phyloP scores from a whole-genome alignment of 345 rosid genomes.

The Psidium guajava region DNA sequence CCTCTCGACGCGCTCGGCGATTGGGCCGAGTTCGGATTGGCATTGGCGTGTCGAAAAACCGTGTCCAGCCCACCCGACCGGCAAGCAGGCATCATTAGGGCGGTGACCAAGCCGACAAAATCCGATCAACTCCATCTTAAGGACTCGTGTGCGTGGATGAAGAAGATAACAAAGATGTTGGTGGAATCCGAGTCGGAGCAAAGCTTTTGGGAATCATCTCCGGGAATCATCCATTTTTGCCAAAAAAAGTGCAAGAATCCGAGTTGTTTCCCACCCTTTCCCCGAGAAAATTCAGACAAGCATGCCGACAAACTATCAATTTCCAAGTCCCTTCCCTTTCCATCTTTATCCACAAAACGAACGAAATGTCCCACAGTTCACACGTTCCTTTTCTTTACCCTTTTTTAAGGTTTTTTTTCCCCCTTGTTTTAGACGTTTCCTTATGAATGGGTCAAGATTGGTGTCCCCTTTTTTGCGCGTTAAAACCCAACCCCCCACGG shows the following conservation, averaged over 20 bases:
- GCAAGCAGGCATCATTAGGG: background rate
- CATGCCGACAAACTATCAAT: background rate
- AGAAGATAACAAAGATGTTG: background rate
- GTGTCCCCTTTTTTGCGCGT: background rate
- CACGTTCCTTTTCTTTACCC: background rate
- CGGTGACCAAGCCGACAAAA: background rate
- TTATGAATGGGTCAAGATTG: background rate
- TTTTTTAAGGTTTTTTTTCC: background rate
- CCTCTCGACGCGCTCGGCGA: background rate
- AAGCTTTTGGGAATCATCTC: background rate
- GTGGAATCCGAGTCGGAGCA: background rate
- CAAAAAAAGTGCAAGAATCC: background rate
- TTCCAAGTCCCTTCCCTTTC: background rate
- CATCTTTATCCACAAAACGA: background rate
- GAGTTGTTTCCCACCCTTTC: background rate
- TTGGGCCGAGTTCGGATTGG: background rate
- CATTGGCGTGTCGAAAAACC: background rate
- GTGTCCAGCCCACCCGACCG: fast-evolving
- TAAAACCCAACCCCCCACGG: too few species aligned
- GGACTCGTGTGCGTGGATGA: too few species aligned
- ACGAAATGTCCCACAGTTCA: background rate
- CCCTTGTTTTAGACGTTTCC: background rate
- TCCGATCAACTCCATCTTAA: background rate
- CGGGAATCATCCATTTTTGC: background rate
- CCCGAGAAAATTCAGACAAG: background rate